Base-by-base conservation (phyloP, 1,139 yeast genomes). In the Kodamaea anthophila region DNA sequence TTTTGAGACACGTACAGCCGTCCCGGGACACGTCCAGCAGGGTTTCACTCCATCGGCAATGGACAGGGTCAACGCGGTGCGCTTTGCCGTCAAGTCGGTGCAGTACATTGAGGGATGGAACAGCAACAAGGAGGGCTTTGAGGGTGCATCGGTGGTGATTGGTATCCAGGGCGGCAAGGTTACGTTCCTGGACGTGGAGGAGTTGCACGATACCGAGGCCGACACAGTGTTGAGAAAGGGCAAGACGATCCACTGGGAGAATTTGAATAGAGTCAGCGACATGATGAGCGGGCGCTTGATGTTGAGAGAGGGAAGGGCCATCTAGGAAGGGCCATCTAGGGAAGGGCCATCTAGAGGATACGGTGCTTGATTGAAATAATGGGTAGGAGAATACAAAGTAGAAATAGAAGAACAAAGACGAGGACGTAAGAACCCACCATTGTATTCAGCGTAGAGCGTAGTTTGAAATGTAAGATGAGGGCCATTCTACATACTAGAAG, bases 21-120 rank as follows among this genome's bases (percentile, higher is more conserved):
- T 88, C 33, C 98, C 98, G 9, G 98, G 98, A 16, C 98, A 91
- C 52, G 94, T 87, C 31, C 98, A 91, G 66, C 98, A 91, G 60
- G 98, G 98, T 56, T 95, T 94, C 36, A 74, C 78, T 32, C 98
- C 98, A 23, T 83, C 96, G 3, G 86, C 97, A 5, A 84, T 87
- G 58, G 98, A 91, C 57, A 77, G 97, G 59, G 83, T 88, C 13
- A 74, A 91, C 40, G 96, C 95, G 10, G 82, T 94, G 9, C 74
- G 97, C 53, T 80, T 81, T 55, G 95, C 96, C 4, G 79, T 88
- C 41, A 80, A 77, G 55, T 86, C 96, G 33, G 79, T 87, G 31
- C 83, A 84, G 51, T 91, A 85, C 58, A 73, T 91, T 42, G 97
- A 91, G 53, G 67, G 71, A 4, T 44, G 32, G 32, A 35, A 32